Evolutionary conservation across 805 yeast species (phyloP), one percentile per base, ranked within the genome.

Genomic region (Helenozyma rhizophorensis): DNA sequence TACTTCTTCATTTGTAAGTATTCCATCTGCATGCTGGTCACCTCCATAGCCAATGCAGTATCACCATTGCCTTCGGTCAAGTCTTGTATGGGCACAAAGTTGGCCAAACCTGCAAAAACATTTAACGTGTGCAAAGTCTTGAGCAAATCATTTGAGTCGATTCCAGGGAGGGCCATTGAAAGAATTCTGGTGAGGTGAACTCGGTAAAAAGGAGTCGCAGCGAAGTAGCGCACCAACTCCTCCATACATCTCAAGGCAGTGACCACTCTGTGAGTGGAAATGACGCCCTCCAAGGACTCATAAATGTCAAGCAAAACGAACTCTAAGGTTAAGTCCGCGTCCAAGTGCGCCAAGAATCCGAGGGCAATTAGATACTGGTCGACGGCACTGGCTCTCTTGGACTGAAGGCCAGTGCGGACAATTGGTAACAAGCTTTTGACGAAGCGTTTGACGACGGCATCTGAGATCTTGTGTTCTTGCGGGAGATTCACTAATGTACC

Each of bases 121-220:
- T 79, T 74, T 25, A 89, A 59, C 0, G 95, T 73, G 32, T 76
- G 71, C 11, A 78, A 67, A 0, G 96, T 80, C 51, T 89, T 76
- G 10, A 67, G 69, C 30, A 87, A 68, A 56, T 93, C 98, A 53
- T 89, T 93, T 1, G 89, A 75, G 53, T 93, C 97, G 18, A 93
- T 78, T 19, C 93, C 96, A 0, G 88, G 84, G 6, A 88, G 54
- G 2, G 80, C 62, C 55, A 86, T 68, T 17, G 79, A 74, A 24
- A 89, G 53, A 11, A 93, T 63, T 33, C 94, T 74, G 0, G 94
- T 76, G 9, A 87, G 62, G 49, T 93, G 98, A 9, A 85, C 78
- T 27, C 96, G 65, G 51, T 73, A 86, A 2, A 77, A 56, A 1
- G 81, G 81, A 2, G 74, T 67, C 6, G 62, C 52, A 0, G 83